phyloP scores from a whole-genome alignment of 805 yeast genomes.

The Myxozyma melibiosi region DNA sequence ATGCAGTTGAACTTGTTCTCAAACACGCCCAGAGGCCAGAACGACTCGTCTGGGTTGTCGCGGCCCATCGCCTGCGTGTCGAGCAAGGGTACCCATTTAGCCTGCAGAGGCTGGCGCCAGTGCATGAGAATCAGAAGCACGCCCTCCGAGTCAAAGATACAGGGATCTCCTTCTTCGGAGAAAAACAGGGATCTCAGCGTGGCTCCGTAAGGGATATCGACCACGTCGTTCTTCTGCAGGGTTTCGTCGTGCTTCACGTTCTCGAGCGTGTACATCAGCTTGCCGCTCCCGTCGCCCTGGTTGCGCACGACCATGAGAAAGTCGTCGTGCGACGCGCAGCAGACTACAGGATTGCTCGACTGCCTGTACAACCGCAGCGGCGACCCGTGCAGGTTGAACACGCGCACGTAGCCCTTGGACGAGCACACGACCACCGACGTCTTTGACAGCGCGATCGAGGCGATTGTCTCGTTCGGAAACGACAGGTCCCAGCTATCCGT shows the following conservation, averaged over 20 bases:
- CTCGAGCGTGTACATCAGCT: conserved; percentile 52
- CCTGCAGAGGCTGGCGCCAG: conserved; percentile 77
- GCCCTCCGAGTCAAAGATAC: conserved; percentile 78
- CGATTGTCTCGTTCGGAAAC: conserved; percentile 52
- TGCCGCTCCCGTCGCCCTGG: conserved; percentile 38
- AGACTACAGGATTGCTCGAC: conserved; percentile 70
- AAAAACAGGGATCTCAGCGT: conserved; percentile 72
- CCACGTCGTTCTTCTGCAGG: conserved; percentile 41
- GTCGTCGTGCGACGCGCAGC: conserved; percentile 64
- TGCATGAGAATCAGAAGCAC: conserved; percentile 66
- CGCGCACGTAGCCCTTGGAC: conserved; percentile 70
- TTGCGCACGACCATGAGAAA: conserved; percentile 57
- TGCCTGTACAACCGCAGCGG: conserved; percentile 61
- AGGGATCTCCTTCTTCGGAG: conserved; percentile 87
- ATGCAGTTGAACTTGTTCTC: conserved; percentile 70
- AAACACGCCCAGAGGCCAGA: conserved; percentile 86
- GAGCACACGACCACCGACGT: conserved; percentile 69
- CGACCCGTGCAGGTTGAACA: conserved; percentile 71
- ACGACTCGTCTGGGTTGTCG: conserved; percentile 59
- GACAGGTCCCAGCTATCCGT: conserved; percentile 62
- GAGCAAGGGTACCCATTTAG: conserved; percentile 84
- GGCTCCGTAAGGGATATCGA: conserved; percentile 44
- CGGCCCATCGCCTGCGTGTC: conserved; percentile 53
- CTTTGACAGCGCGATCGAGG: conserved; percentile 66
- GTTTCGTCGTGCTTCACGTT: conserved; percentile 48